Evolutionary conservation across 768 basidiomycete genomes (phyloP).

Genomic region (Grammothele lineata): DNA sequence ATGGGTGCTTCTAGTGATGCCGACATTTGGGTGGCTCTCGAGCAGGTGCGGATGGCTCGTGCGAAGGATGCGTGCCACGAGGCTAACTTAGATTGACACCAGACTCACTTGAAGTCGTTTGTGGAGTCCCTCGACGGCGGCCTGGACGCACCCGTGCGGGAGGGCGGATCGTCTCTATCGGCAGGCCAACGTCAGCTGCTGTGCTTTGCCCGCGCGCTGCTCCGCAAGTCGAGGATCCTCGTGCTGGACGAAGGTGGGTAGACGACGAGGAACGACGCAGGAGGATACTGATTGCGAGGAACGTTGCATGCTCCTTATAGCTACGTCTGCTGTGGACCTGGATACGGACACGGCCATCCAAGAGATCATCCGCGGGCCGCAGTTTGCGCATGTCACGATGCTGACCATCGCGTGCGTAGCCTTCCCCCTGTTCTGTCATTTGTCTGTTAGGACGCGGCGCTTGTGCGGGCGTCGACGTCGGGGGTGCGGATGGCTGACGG

Average conservation of each 20-base stretch:
- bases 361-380: conserved; percentile 76
- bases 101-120: conserved; percentile 69
- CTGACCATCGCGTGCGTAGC: conserved; percentile 75
- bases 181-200: conserved; percentile 84
- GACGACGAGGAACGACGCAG: no score
- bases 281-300: background rate
- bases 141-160: conserved; percentile 69
- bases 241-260: conserved; percentile 85
- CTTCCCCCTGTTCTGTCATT: conserved; percentile 2
- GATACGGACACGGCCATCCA: conserved; percentile 90
- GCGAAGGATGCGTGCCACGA: no score
- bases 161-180: conserved; percentile 79
- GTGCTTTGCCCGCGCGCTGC: conserved; percentile 82
- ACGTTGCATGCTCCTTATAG: conserved; percentile 31
- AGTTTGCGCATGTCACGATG: conserved; percentile 77
- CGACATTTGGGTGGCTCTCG: conserved; percentile 85
- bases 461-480: no score
- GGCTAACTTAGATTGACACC: background rate
- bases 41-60: conserved; percentile 39
- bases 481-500: background rate
- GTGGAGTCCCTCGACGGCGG: conserved; percentile 60
- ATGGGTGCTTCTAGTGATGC: conserved; percentile 67
- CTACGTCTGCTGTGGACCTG: conserved; percentile 86
- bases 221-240: conserved; percentile 83
- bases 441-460: background rate